These are phyloP conservation scores for Ceratobasidium sp. DNA, from an alignment of 1,284 basidiomycete genomes.

Conservation along the genomic window DNA sequence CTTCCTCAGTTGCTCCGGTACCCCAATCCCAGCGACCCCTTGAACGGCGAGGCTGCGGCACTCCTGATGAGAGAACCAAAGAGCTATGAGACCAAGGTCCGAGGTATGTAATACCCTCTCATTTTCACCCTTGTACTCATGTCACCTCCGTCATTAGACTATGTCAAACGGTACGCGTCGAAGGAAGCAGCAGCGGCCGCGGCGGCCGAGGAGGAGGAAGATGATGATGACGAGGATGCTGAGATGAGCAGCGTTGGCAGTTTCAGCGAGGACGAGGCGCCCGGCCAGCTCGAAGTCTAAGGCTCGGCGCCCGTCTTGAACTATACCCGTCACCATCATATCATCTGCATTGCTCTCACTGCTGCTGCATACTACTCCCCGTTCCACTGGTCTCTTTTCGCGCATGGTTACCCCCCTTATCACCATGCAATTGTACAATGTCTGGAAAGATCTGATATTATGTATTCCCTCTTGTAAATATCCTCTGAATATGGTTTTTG, in stretches of 20 bases:
- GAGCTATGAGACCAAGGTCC: slow-evolving; percentile 92
- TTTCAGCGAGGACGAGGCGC: slow-evolving; percentile 75
- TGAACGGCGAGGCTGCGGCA: slow-evolving; percentile 98
- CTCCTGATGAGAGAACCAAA: slow-evolving; percentile 97
- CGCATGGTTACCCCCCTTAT: not conserved
- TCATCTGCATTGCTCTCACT: slow-evolving; percentile 31
- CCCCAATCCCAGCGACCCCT: slow-evolving; percentile 97
- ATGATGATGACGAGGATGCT: slow-evolving; percentile 72
- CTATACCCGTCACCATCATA: slow-evolving; percentile 44
- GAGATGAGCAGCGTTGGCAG: slow-evolving; percentile 95
- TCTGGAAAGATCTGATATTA: slow-evolving; percentile 21
- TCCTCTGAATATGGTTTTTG: slow-evolving; percentile 26
- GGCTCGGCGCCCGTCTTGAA: slow-evolving; percentile 2
- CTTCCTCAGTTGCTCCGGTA: slow-evolving; percentile 96
- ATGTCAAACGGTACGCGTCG: slow-evolving; percentile 86
- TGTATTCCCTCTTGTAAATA: slow-evolving; percentile 45
- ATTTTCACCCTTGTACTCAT: not conserved
- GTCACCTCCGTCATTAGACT: slow-evolving; percentile 67
- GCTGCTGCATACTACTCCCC: slow-evolving; percentile 22
- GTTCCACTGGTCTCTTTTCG: slow-evolving; percentile 29
- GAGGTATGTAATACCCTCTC: slow-evolving; percentile 68
- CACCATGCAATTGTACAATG: slow-evolving; percentile 37
- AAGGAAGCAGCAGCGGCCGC: slow-evolving; percentile 82
- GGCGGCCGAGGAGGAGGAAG: slow-evolving; percentile 73
- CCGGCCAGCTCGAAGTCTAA: slow-evolving; percentile 36